A percentile compares a stretch with the other conserved stretches of the same genome.
Evolutionary conservation across 2,329 filamentous ascomycete species (phyloP).

Genomic region (Sporothrix luriei): DNA sequence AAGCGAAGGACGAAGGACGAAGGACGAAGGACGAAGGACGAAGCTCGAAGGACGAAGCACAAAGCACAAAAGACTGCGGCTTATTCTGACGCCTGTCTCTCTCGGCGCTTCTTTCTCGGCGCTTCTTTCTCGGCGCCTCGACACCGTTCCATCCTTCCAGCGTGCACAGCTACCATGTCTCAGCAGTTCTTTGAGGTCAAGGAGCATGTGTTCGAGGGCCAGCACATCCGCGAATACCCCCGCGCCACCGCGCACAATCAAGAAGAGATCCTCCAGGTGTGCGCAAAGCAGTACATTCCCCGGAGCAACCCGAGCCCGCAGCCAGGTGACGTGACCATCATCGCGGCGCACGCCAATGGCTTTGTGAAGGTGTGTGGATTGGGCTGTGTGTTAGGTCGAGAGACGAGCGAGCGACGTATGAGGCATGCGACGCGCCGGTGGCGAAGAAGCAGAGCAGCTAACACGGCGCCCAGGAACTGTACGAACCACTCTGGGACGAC

Average conservation of each 20-base stretch:
- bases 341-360: constrained; percentile 86
- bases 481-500: constrained; percentile 90
- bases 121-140: background rate
- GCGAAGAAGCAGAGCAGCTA: background rate
- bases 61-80: background rate
- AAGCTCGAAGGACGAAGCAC: background rate
- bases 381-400: no score
- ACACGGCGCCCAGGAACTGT: constrained; percentile 64
- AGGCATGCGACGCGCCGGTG: background rate
- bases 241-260: constrained; percentile 71
- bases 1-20: background rate
- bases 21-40: background rate
- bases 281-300: constrained; percentile 87
- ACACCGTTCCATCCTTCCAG: background rate
- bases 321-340: constrained; percentile 78
- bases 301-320: constrained; percentile 67
- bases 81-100: constrained; percentile 8
- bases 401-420: background rate
- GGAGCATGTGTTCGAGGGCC: constrained; percentile 72
- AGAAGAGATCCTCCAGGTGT: constrained; percentile 72
- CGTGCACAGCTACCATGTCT: constrained; percentile 32
- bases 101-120: constrained; percentile 17
- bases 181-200: constrained; percentile 61
- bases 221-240: constrained; percentile 82
- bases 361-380: constrained; percentile 72